Conservation (phyloP, 495 filamentous ascomycete genomes). For the Xylaria scruposa region DNA sequence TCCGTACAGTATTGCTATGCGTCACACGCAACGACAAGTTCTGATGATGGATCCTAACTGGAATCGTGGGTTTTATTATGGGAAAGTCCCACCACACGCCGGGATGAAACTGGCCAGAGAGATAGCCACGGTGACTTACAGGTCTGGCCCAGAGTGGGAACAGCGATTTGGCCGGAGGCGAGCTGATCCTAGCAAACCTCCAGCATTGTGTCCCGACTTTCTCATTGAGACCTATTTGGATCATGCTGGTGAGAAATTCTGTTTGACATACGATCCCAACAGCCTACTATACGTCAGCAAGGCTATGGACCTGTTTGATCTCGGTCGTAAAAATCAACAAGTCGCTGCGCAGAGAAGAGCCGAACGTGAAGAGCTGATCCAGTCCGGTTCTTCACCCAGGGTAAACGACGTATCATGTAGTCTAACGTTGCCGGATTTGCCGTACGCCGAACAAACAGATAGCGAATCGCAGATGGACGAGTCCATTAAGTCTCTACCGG, state of each 20-base stretch:
- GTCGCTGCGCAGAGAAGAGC: constrained; percentile 49
- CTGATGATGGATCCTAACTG: constrained; percentile 99
- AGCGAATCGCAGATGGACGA: constrained; percentile 53
- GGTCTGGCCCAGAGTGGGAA: constrained; percentile 97
- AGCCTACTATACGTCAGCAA: constrained; percentile 96
- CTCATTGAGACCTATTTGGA: constrained; percentile 98
- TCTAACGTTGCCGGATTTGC: constrained; percentile 81
- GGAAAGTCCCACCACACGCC: constrained; percentile 83
- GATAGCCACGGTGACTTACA: constrained; percentile 97
- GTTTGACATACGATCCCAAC: constrained; percentile 97
- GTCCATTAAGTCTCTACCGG: constrained; percentile 31
- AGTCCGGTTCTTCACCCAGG: constrained; percentile 33
- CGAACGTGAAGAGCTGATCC: constrained; percentile 39
- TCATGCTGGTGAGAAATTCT: constrained; percentile 98
- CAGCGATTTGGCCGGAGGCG: constrained; percentile 87
- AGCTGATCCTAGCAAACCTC: constrained; percentile 83
- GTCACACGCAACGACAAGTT: constrained; percentile 97
- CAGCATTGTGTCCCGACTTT: constrained; percentile 95
- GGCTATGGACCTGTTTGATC: constrained; percentile 98
- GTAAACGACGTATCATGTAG: constrained; percentile 65
- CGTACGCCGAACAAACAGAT: constrained; percentile 75
- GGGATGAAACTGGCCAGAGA: constrained; percentile 98
- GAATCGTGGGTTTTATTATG: constrained; percentile 97
- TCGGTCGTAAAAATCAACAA: constrained; percentile 71
- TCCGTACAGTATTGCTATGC: constrained; percentile 98